Base-by-base conservation (phyloP, 306 rosid genomes). In the Lagenaria siceraria region DNA sequence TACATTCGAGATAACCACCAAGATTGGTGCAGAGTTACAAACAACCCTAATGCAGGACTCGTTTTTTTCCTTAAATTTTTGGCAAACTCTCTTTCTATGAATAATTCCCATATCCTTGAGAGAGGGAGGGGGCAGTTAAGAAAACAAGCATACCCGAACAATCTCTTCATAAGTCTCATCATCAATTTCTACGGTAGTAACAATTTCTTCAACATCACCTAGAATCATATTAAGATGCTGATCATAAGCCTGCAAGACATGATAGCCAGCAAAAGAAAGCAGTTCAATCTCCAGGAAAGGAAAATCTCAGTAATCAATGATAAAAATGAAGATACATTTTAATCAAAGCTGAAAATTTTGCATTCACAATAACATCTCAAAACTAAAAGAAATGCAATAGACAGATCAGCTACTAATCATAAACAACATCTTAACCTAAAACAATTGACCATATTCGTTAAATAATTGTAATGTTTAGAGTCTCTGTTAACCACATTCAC, bases 171-270 rank as follows among this genome's bases (percentile, higher is more conserved):
- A 96, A 6, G 99, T 96, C 81, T 96, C 99, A 75, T 96, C 99
- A 66, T 96, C 99, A 12, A 96, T 96, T 84, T 96, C 99, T 9
- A 96, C 96, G 10, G 97, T 86, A 9, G 99, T 96, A 77, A 96
- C 96, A 24, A 89, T 43, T 86, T 96, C 99, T 80, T 96, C 99
- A 27, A 96, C 99, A 83, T 96, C 99, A 46, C 99, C 99, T n/a
- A 96, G 99, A 85, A 96, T 96, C 99, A 96, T 96, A 84, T 96
- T 96, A 65, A 96, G 91, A 85, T 96, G 99, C 77, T 96, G 99
- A 88, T 96, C 99, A 82, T 96, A 96, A 54, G 99, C 99, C 99
- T 96, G 90, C 84, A 89, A 81, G 77, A 52, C 38, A 69, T 80
- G 78, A 80, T 73, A 60, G 71, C 46, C 58, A 24, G 36, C 49